phyloP scores from a whole-genome alignment of 495 filamentous ascomycete genomes.

The Tuber melanosporum region DNA sequence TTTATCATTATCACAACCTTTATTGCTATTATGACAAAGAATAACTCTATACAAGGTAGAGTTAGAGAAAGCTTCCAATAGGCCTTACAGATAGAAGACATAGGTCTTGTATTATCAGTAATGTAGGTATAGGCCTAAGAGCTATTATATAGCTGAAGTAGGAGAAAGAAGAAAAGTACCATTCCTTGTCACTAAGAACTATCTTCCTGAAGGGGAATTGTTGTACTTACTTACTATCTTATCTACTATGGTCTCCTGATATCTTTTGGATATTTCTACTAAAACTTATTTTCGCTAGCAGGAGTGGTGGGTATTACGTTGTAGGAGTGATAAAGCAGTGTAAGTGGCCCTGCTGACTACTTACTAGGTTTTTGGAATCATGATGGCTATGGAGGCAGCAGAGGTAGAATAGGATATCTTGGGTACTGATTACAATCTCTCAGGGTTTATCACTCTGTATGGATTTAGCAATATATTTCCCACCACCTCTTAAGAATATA shows the following conservation, averaged over 20 bases:
- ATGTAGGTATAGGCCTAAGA: too few relatives aligned
- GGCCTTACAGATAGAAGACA: too few relatives aligned
- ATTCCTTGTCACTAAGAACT: too few relatives aligned
- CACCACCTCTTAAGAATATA: background rate
- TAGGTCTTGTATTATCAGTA: too few relatives aligned
- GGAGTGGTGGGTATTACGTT: background rate
- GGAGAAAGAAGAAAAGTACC: too few relatives aligned
- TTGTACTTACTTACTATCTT: background rate
- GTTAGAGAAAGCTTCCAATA: too few relatives aligned
- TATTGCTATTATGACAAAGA: too few relatives aligned
- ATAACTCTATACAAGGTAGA: too few relatives aligned
- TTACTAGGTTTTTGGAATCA: background rate
- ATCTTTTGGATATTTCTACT: background rate
- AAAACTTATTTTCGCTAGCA: background rate
- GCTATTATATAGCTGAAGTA: too few relatives aligned
- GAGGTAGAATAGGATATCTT: background rate
- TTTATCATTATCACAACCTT: too few relatives aligned
- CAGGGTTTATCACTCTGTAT: background rate
- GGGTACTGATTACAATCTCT: background rate
- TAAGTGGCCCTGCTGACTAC: background rate
- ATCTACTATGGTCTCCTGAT: background rate
- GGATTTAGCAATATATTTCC: too few relatives aligned
- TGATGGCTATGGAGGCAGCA: background rate
- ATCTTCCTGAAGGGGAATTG: too few relatives aligned
- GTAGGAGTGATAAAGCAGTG: background rate